Evolutionary conservation across 2,329 filamentous ascomycete genomes (phyloP).

Genomic region (Microsporum ferrugineum): DNA sequence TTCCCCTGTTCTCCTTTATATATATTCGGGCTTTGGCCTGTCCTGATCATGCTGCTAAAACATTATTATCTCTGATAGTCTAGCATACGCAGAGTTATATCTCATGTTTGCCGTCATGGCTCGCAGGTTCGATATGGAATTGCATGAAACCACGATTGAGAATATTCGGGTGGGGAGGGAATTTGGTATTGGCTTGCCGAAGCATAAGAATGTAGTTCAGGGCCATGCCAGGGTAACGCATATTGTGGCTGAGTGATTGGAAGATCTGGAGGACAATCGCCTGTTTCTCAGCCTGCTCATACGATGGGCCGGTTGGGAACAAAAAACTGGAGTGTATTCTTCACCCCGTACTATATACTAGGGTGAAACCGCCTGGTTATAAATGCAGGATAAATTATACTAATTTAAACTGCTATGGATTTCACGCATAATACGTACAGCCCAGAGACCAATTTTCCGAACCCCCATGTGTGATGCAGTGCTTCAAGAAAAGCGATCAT

Average conservation of each 20-base stretch:
- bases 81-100: slow-evolving; percentile 10
- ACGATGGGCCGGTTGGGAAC: background rate
- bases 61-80: background rate
- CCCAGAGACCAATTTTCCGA: background rate
- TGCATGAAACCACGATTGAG: background rate
- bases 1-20: background rate
- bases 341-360: background rate
- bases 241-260: background rate
- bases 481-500: background rate
- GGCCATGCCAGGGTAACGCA: background rate
- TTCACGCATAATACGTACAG: background rate
- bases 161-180: background rate
- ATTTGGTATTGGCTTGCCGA: background rate
- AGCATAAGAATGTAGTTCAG: background rate
- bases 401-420: background rate
- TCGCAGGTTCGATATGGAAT: slow-evolving; percentile 9
- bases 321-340: background rate
- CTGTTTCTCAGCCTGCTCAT: no score
- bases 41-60: background rate
- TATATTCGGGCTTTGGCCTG: background rate
- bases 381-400: background rate
- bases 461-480: background rate
- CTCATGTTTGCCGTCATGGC: slow-evolving; percentile 6
- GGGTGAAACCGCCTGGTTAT: background rate
- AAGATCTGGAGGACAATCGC: background rate